Evolutionary conservation across 345 rosid species (phyloP).

Genomic region (Rhodamnia rubescens): DNA sequence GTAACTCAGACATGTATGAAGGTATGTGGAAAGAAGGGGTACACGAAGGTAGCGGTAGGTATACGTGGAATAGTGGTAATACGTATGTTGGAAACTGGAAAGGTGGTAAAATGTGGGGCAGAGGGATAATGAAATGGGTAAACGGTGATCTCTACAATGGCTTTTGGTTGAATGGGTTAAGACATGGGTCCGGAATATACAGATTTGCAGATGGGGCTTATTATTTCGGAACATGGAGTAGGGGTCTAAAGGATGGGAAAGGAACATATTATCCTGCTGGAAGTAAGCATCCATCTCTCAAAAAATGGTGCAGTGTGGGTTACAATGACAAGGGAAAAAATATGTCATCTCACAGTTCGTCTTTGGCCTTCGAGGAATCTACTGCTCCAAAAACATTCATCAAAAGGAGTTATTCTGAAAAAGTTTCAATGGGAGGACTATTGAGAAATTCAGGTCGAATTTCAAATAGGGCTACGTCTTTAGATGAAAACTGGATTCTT

Average conservation of each 20-base stretch:
- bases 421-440: slow-evolving; percentile 26
- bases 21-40: slow-evolving; percentile 90
- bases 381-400: slow-evolving; percentile 19
- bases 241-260: slow-evolving; percentile 80
- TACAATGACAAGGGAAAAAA: slow-evolving; percentile 33
- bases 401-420: slow-evolving; percentile 46
- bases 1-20: slow-evolving; percentile 61
- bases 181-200: slow-evolving; percentile 79
- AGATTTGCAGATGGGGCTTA: slow-evolving; percentile 70
- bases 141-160: slow-evolving; percentile 78
- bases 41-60: slow-evolving; percentile 75
- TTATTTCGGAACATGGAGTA: slow-evolving; percentile 76
- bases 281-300: slow-evolving; percentile 56
- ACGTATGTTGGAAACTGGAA: slow-evolving; percentile 75
- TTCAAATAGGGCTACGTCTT: slow-evolving; percentile 27
- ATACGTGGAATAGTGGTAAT: slow-evolving; percentile 75
- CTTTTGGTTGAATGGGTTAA: slow-evolving; percentile 65
- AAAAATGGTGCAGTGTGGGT: slow-evolving; percentile 34
- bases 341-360: slow-evolving; percentile 31
- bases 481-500: slow-evolving; percentile 23
- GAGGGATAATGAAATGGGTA: slow-evolving; percentile 88
- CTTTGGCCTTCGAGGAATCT: slow-evolving; percentile 31
- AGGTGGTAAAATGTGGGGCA: slow-evolving; percentile 68
- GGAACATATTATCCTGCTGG: slow-evolving; percentile 81
- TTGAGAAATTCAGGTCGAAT: slow-evolving; percentile 34